A percentile compares a stretch with the other conserved stretches of the same genome.
Evolutionary conservation across 2,329 filamentous ascomycete genomes (phyloP).

Genomic region (Cladosporium sphaerospermum): DNA sequence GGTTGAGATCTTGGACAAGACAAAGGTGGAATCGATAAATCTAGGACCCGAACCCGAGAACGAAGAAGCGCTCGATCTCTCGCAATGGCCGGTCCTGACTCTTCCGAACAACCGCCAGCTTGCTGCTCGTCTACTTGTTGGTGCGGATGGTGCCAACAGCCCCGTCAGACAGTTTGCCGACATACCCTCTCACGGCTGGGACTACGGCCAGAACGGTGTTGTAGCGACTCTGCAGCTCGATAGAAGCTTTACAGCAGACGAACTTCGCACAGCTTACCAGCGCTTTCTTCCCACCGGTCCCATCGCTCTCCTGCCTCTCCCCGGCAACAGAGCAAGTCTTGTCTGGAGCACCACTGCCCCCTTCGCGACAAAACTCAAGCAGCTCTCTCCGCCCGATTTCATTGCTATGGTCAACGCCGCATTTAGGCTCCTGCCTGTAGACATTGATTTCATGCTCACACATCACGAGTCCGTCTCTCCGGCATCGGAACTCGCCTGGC

Average conservation of each 20-base stretch:
- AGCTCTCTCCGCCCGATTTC: conserved; percentile 66
- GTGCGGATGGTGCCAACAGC: conserved; percentile 91
- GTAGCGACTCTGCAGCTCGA: conserved; percentile 76
- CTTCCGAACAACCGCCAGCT: conserved; percentile 60
- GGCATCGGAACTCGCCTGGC: conserved; percentile 66
- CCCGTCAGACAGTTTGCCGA: conserved; percentile 85
- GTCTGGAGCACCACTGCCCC: conserved; percentile 91
- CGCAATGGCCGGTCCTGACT: conserved; percentile 79
- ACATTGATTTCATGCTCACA: conserved; percentile 77
- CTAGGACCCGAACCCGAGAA: conserved; percentile 59
- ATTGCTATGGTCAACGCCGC: conserved; percentile 86
- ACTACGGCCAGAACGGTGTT: conserved; percentile 83
- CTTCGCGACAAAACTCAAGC: conserved; percentile 73
- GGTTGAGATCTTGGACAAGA: conserved; percentile 67
- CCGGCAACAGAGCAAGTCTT: conserved; percentile 72
- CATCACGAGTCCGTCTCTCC: conserved; percentile 29
- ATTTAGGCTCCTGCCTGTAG: conserved; percentile 72
- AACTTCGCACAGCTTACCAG: conserved; percentile 78
- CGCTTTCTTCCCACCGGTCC: conserved; percentile 90
- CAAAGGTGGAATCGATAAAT: conserved; percentile 71
- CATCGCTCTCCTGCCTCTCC: conserved; percentile 83
- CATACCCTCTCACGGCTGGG: conserved; percentile 83
- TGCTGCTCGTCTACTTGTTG: conserved; percentile 77
- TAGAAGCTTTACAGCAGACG: conserved; percentile 21
- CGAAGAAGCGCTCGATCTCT: conserved; percentile 59